Evolutionary conservation across 306 rosid species (phyloP), one percentile per base, ranked within the genome.

Genomic region (Fragaria iinumae): DNA sequence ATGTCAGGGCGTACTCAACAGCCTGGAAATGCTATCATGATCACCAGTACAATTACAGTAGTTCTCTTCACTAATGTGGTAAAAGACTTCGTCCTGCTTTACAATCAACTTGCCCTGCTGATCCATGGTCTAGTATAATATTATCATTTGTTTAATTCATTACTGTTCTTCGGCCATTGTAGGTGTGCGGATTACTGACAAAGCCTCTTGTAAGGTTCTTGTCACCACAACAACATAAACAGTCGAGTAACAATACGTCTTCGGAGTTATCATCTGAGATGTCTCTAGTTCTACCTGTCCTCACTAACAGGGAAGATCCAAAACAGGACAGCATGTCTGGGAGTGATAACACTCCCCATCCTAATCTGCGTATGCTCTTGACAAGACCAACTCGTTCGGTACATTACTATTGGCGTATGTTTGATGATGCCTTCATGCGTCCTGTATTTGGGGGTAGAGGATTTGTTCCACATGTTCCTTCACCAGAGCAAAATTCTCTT

Each of bases 181-280:
- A 90, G 93, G 90, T 90, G 53, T 87, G 89, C 56, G 93, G 96
- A 82, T 80, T 88, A 74, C 48, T 90, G 83, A 90, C 89, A 0
- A 87, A 88, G 83, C 89, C 91, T 70, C 81, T 90, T 1, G 77
- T 85, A 67, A 76, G 83, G 81, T 70, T 67, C 60, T 77, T 90
- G 88, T 68, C 83, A 39, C 83, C 86, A 34, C 83, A 85, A 29
- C 82, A 62, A 38, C 83, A 57, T 11, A 76, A 9, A 57, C 82
- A 67, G 20, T 27, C 70, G 2, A 48, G 74, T 17, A 44, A 43
- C 55, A 7, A 7, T 17, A 66, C 62, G 32, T 8, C 70, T 49
- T 38, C 83, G 6, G 84, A 79, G 11, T 39, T 67, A 2, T 23
- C 70, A 25, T 65, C 84, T 3, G 59, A 6, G 2, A 71, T 73